Base-by-base conservation (phyloP, 306 rosid genomes). In the Mimosa bimucronata region DNA sequence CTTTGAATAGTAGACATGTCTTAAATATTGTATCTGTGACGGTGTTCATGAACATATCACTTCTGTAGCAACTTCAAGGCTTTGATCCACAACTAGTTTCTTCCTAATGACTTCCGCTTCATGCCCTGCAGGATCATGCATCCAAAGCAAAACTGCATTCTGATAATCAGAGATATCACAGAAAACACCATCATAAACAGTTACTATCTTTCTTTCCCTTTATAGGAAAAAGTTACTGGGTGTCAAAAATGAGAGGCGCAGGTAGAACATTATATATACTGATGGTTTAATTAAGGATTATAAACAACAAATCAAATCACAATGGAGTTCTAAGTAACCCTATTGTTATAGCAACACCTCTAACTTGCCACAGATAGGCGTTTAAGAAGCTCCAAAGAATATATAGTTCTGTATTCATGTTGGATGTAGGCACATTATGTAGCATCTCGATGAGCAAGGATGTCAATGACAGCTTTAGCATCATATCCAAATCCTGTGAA, bases 1-100 rank as follows among this genome's bases (percentile, higher is more conserved):
- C 55, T 62, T 88, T 0, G 91, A 6, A 66, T 84, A 83, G 79
- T 92, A 90, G 25, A 86, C 62, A 80, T 89, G 98, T 67, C 80
- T 90, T 70, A 92, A 82, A 70, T 83, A 87, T 28, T 92, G 97
- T 2, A 94, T 80, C 84, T 90, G 97, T 30, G 97, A 80, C 21
- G 97, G 81, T n/a, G 88, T 87, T 13, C 94, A 86, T 38, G 97
- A 94, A 64, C 98, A 94, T 80, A 94, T 83, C 1, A 92, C 89
- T 88, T 94, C 97, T 60, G 91, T 88, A 15, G 97, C 89, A 76
- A 88, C 90, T 84, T 82, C 87, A 62, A 90, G 85, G 75, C 81
- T 82, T 25, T 50, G 26, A 8, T 41, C 53, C 26, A 23, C 66
- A 44, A 52, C 62, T 50, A 86, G 73, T 29, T 89, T 84, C 78